Evolutionary conservation across 2,329 filamentous ascomycete genomes (phyloP), one percentile per base, ranked within the genome.

Genomic region (Talaromyces sp.): DNA sequence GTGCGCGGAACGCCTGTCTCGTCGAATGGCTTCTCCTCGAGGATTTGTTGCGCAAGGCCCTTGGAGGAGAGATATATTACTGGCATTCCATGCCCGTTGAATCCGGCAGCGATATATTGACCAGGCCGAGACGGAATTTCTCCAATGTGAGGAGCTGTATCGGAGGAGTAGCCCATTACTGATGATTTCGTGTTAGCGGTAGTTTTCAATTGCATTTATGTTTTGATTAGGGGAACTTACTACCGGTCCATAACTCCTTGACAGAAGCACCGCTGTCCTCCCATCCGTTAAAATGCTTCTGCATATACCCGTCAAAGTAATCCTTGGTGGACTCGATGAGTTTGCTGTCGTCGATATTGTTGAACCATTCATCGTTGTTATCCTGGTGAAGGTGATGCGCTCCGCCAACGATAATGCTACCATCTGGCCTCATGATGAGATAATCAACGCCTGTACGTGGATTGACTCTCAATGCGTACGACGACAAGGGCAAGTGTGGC

Each of bases 71-170:
- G 81, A 75, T 85, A 83, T 61, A 85, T 86, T 18, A 86, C 72
- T 1, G 87, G 86, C 87, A 89, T 89, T 0, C 87, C 86, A 70
- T 89, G 86, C 0, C 88, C 88, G 68, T 88, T 87, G 66, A 89
- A 89, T 3, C 85, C 82, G 3, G 83, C 85, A 34, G 79, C 79
- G 3, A 87, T 76, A 79, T 83, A 89, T 23, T 89, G 68, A 0
- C 82, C 80, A 12, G 72, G 66, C 56, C 69, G 69, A 0, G 69
- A 75, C 1, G 81, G 82, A 56, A 80, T 77, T 1, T 73, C 65
- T 0, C 86, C 86, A 56, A 89, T 78, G 65, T 83, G 81, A 0
- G 83, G 83, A 30, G 77, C 70, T 0, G 79, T 81, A 65, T 85
- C 83, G 10, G 75, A 75, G 1, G 81, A 82, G 44, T 79, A 81